Evolutionary conservation across 768 basidiomycete genomes (phyloP).

Genomic region (Pleurotus giganteus): DNA sequence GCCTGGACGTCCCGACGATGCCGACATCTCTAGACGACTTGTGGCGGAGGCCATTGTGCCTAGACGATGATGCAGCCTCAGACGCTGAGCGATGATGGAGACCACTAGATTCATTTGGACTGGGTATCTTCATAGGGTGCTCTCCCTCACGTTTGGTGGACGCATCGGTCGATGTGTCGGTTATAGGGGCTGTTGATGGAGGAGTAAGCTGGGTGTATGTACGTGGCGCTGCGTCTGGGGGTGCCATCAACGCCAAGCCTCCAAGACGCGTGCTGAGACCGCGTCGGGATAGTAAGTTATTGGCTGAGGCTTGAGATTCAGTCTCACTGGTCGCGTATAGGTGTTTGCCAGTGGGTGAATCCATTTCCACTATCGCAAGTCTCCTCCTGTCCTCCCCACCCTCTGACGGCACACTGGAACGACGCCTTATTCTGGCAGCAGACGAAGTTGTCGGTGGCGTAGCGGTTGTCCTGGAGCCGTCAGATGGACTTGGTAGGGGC

Average conservation of each 20-base stretch:
- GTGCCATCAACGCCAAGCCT: conserved; percentile 68
- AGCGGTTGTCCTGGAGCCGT: conserved; percentile 14
- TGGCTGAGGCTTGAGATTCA: conserved; percentile 20
- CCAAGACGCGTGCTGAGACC: conserved; percentile 37
- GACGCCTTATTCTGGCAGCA: conserved; percentile 31
- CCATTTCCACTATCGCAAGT: conserved; percentile 66
- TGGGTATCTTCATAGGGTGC: conserved; percentile 8
- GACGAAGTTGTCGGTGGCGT: conserved; percentile 23
- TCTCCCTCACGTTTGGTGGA: conserved; percentile 20
- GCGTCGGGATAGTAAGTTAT: conserved; percentile 36
- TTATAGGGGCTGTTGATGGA: conserved; percentile 46
- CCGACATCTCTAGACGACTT: conserved; percentile 37
- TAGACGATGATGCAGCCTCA: conserved; percentile 34
- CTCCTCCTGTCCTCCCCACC: conserved; percentile 64
- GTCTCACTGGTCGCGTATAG: conserved; percentile 19
- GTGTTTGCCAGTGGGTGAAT: conserved; percentile 29
- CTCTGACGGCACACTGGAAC: conserved; percentile 54
- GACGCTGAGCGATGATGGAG: conserved; percentile 47
- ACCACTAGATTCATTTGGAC: conserved; percentile 16
- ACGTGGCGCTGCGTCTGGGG: conserved; percentile 61
- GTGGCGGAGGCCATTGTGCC: conserved; percentile 15
- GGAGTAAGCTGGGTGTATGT: conserved; percentile 54
- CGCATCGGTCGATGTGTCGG: conserved; percentile 17
- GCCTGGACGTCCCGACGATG: conserved; percentile 44
- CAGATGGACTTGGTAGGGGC: conserved; percentile 17